phyloP scores from a whole-genome alignment of 495 filamentous ascomycete species.

The Penicillium cinerascens region DNA sequence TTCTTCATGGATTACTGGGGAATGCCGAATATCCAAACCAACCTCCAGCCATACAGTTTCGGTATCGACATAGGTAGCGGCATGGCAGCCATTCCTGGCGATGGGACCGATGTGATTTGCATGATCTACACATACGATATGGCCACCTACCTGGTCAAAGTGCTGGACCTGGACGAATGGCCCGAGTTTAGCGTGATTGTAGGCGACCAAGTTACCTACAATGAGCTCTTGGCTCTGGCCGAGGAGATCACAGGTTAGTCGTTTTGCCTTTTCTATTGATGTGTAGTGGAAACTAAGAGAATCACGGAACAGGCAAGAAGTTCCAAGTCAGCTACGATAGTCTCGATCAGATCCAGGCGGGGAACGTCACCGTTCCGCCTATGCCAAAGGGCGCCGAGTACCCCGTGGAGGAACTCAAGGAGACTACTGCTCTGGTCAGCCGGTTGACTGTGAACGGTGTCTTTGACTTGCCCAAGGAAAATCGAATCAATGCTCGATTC shows the following conservation, averaged over 20 bases:
- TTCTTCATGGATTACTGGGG: constrained; percentile 57
- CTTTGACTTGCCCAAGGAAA: constrained; percentile 28
- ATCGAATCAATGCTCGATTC: constrained; percentile 25
- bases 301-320: constrained; percentile 35
- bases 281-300: not conserved
- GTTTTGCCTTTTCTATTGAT: not conserved
- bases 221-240: constrained; percentile 41
- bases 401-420: constrained; percentile 26
- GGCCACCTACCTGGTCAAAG: constrained; percentile 45
- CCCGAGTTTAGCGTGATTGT: constrained; percentile 38
- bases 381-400: constrained; percentile 20
- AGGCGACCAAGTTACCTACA: constrained; percentile 48
- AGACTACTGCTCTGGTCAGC: constrained; percentile 31
- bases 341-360: constrained; percentile 42
- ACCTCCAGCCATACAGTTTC: constrained; percentile 37
- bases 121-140: constrained; percentile 55
- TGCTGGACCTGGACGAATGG: constrained; percentile 46
- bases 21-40: constrained; percentile 41
- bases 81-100: constrained; percentile 50
- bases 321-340: constrained; percentile 49
- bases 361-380: constrained; percentile 46
- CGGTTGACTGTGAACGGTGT: constrained; percentile 31
- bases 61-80: constrained; percentile 46
- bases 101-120: constrained; percentile 43
- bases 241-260: constrained; percentile 46